Evolutionary conservation across 441 rosid species (phyloP).

Genomic region (Geranium incanum): DNA sequence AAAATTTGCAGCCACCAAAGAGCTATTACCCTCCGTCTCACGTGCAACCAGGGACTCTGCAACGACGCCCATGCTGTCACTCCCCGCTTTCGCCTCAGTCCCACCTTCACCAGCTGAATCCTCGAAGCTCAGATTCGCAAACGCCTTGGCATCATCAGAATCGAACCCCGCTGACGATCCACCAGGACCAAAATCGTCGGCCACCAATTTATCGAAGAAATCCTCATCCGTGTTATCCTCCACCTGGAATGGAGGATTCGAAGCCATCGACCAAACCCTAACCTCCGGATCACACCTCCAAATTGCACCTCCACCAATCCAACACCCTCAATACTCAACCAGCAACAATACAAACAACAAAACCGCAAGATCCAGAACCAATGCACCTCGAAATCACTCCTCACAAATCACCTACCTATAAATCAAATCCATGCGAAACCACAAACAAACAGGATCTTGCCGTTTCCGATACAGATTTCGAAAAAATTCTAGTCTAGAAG

Average conservation of each 20-base stretch:
- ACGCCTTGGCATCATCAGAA: slow-evolving; percentile 49
- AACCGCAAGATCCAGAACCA: slow-evolving; percentile 18
- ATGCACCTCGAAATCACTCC: slow-evolving; percentile 26
- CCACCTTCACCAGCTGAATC: slow-evolving; percentile 21
- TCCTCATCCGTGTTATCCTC: slow-evolving; percentile 99
- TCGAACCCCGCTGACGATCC: slow-evolving; percentile 30
- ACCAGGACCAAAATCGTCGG: slow-evolving; percentile 52
- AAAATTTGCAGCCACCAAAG: background rate
- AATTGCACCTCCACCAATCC: background rate
- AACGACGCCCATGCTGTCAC: background rate
- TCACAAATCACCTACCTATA: slow-evolving; percentile 28
- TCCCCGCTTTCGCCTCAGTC: slow-evolving; percentile 11
- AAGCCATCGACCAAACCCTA: slow-evolving; percentile 50
- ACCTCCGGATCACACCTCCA: slow-evolving; percentile 26
- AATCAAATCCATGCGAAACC: slow-evolving; percentile 20
- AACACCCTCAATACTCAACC: slow-evolving; percentile 16
- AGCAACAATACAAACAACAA: slow-evolving; percentile 23
- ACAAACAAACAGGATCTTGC: slow-evolving; percentile 34
- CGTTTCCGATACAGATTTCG: background rate
- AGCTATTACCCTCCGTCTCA: slow-evolving; percentile 15
- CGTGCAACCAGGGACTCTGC: slow-evolving; percentile 10
- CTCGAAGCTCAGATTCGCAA: slow-evolving; percentile 48
- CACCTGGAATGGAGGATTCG: slow-evolving; percentile 61
- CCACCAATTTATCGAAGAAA: slow-evolving; percentile 90
- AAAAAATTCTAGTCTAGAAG: background rate